Evolutionary conservation across 2,329 filamentous ascomycete species (phyloP), one percentile per base, ranked within the genome.

Genomic region (Epichloe sp.): DNA sequence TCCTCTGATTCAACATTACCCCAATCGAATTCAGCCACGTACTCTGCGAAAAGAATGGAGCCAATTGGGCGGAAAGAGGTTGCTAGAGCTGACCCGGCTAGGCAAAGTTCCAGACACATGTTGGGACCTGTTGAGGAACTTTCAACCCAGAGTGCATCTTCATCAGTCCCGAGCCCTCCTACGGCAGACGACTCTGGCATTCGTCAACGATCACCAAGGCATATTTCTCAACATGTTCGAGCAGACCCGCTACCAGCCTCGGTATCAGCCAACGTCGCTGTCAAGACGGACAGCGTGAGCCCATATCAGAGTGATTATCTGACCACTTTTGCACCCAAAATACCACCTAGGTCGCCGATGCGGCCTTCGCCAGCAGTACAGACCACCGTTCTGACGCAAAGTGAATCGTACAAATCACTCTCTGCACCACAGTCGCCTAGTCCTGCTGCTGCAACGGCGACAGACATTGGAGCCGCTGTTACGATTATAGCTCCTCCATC

Each of bases 191-290:
- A 12, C 7, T 8, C 34, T 21, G 72, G 71, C 43, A 57, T 79
- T 31, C 70, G 76, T 11, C 70, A 74, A 56, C 68, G 78, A 44
- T 80, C 77, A 2, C 77, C 77, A 15, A 65, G 71, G 45, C 66
- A 71, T 8, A 57, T 62, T 5, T 54, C 54, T 6, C 48, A 51
- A 14, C 38, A 34, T 21, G 8, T 52, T 23, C 40, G 31, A 14
- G n/a, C 38, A 12, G 35, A 41, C 8, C 12, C 26, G 26, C 8
- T 40, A 19, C 37, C 41, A 17, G 26, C 44, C 12, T 34, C 34
- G 21, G 11, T 17, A 12, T 8, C 31, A 36, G 26, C 48, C 40
- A 36, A 37, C 5, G 3, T 26, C 15, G 15, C 2, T 26, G 23
- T 26, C 10, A 19, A 19, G 34, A n/a, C 45, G n/a, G 23, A 19